Conservation (phyloP, 148 eudicot genomes). For the Amaranthus palmeri region DNA sequence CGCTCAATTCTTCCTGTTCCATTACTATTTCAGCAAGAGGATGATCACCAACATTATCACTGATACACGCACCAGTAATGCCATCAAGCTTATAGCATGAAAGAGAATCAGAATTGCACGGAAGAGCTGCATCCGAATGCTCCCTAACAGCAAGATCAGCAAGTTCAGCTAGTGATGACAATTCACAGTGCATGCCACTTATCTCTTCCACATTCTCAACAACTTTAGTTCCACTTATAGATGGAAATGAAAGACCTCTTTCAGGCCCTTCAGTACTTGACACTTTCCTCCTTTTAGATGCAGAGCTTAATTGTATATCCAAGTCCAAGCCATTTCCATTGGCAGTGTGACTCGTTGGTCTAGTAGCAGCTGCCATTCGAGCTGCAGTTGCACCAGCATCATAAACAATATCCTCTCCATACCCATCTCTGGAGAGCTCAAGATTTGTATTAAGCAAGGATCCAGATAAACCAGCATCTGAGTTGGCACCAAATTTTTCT, state of each 20-base stretch:
- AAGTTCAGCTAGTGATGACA: constrained; percentile 9
- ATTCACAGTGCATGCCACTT: constrained; percentile 8
- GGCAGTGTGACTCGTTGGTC: constrained; percentile 29
- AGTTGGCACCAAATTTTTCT: constrained; percentile 27
- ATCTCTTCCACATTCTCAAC: constrained; percentile 22
- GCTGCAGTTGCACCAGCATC: constrained; percentile 28
- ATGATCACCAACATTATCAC: constrained; percentile 31
- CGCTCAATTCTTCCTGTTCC: constrained; percentile 98
- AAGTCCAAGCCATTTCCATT: constrained; percentile 59
- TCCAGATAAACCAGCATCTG: constrained; percentile 28
- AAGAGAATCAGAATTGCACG: constrained; percentile 22
- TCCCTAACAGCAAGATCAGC: constrained; percentile 23
- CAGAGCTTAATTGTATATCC: constrained; percentile 62
- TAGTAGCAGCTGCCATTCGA: constrained; percentile 27
- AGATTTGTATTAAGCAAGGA: constrained; percentile 30
- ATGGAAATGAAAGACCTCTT: constrained; percentile 13
- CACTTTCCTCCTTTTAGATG: constrained; percentile 40
- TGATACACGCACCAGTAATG: constrained; percentile 11
- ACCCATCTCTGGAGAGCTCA: constrained; percentile 36
- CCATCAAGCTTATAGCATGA: constrained; percentile 23
- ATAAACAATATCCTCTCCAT: constrained; percentile 22
- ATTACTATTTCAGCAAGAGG: constrained; percentile 75
- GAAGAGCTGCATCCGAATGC: constrained; percentile 24
- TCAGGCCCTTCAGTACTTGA: constrained; percentile 24
- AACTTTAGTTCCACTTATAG: constrained; percentile 17